Percentiles rank a stretch among this genome's conserved stretches.
Conservation (phyloP, 495 filamentous ascomycete species). For the Penicillium turbatum region DNA sequence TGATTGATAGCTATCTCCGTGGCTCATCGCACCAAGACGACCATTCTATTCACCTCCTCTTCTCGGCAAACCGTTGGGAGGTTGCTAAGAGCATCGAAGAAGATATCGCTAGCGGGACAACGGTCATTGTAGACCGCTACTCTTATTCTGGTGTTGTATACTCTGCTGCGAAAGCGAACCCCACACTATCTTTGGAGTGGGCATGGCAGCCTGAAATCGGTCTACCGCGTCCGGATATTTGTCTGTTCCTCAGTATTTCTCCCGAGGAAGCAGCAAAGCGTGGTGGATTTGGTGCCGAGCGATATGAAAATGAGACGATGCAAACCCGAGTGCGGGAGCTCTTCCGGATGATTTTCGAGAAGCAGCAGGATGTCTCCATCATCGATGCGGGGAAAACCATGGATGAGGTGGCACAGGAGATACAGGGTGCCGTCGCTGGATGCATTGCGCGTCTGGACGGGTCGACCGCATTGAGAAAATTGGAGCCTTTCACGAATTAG, state of each 20-base stretch:
- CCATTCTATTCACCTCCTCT: slow-evolving; percentile 90
- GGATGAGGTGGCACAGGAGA: slow-evolving; percentile 55
- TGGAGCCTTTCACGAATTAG: slow-evolving; percentile 38
- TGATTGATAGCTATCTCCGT: slow-evolving; percentile 85
- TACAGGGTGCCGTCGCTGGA: slow-evolving; percentile 53
- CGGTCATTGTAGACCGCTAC: slow-evolving; percentile 85
- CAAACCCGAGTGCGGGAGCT: slow-evolving; percentile 72
- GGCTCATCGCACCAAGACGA: slow-evolving; percentile 73
- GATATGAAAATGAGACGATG: slow-evolving; percentile 83
- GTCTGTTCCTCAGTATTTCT: slow-evolving; percentile 79
- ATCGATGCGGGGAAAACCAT: slow-evolving; percentile 53
- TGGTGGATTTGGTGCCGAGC: slow-evolving; percentile 81
- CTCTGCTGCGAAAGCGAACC: slow-evolving; percentile 83
- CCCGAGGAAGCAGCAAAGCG: slow-evolving; percentile 65
- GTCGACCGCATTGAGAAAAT: slow-evolving; percentile 36
- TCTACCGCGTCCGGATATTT: slow-evolving; percentile 80
- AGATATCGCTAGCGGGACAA: slow-evolving; percentile 60
- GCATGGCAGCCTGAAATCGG: slow-evolving; percentile 80
- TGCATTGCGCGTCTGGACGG: slow-evolving; percentile 35
- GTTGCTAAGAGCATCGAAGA: slow-evolving; percentile 59
- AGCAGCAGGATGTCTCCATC: slow-evolving; percentile 35
- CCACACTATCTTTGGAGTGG: slow-evolving; percentile 67
- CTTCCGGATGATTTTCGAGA: slow-evolving; percentile 51
- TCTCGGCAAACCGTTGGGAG: slow-evolving; percentile 97
- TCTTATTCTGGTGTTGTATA: slow-evolving; percentile 93